Base-by-base conservation (phyloP, 208 protist species). In the Spongospora subterranea region DNA sequence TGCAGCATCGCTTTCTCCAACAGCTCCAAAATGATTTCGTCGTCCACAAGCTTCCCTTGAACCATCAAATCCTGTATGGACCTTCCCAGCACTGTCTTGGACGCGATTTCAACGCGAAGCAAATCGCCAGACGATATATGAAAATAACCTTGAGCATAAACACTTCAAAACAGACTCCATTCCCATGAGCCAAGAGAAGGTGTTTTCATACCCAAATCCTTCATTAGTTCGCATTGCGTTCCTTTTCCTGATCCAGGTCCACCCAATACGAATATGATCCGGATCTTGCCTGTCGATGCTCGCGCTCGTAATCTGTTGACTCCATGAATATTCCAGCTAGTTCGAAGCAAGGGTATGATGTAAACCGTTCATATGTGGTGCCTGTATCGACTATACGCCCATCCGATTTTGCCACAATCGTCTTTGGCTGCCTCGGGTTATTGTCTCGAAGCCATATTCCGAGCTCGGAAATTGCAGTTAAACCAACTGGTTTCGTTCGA, bases 221-320 rank as follows among this genome's bases (percentile, higher is more conserved):
- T 91, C 39, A 95, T 95, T 0, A 77, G 46, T 0, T 60, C 88
- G 43, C 93, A 94, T 88, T 95, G 94, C 32, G 94, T 95, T 17
- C 93, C 93, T 66, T 95, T 95, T 45, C 94, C 94, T 1, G 93
- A 90, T 0, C 93, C 94, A 6, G 94, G 94, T 29, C 92, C 93
- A n/a, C 94, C 94, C 24, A 94, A 35, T 40, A 92, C 53, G 46
- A 92, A 92, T n/a, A 92, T 45, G 46, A 92, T 45, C 29, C 71
- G 71, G n/a, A 82, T 35, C 6, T 82, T 20, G 71, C n/a, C n/a
- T 6, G 35, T 20, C 17, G n/a, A n/a, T n/a, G 71, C 6, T 43
- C 71, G 71, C 17, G 11, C n/a, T 20, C 40, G 71, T 20, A 82
- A 35, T n/a, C 40, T 82, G 50, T 60, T 60, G 24, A 60, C 6